Evolutionary conservation across 805 yeast species (phyloP).

Genomic region (Starmerella tilneyi): DNA sequence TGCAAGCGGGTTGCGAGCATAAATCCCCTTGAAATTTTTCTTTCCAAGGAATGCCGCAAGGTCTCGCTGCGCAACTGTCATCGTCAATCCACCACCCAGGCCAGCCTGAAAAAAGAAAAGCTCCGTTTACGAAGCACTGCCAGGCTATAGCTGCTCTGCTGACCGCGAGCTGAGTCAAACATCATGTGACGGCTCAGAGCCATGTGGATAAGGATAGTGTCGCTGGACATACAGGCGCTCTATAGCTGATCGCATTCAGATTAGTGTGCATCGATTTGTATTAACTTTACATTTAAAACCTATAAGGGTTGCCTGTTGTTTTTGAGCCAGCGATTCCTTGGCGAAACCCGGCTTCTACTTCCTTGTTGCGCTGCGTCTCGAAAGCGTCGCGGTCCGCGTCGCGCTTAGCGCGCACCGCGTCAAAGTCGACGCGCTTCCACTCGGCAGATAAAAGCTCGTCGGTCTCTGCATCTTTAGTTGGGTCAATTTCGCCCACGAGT

Average conservation of each 20-base stretch:
- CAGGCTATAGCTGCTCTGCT: too few relatives aligned
- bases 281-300: slow-evolving; percentile 12
- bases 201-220: background rate
- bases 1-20: slow-evolving; percentile 61
- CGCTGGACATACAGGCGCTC: too few relatives aligned
- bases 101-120: slow-evolving; percentile 3
- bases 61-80: slow-evolving; percentile 26
- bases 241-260: too few relatives aligned
- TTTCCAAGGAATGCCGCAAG: slow-evolving; percentile 74
- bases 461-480: slow-evolving; percentile 62
- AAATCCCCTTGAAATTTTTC: slow-evolving; percentile 71
- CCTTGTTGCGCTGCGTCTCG: slow-evolving; percentile 19
- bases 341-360: slow-evolving; percentile 18
- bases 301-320: slow-evolving; percentile 21
- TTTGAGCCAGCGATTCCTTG: slow-evolving; percentile 19
- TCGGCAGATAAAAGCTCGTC: slow-evolving; percentile 40
- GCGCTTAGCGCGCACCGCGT: slow-evolving; percentile 44
- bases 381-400: slow-evolving; percentile 20
- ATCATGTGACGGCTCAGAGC: background rate
- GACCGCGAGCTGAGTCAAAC: too few relatives aligned
- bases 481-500: slow-evolving; percentile 85
- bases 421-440: slow-evolving; percentile 49
- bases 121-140: background rate
- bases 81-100: slow-evolving; percentile 1
- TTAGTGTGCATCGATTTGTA: too few relatives aligned